Percentiles rank a stretch among this genome's conserved stretches.
These are phyloP conservation scores for Sporothrix brasiliensis DNA, from an alignment of 2,329 filamentous ascomycete genomes.

Conservation along the genomic window DNA sequence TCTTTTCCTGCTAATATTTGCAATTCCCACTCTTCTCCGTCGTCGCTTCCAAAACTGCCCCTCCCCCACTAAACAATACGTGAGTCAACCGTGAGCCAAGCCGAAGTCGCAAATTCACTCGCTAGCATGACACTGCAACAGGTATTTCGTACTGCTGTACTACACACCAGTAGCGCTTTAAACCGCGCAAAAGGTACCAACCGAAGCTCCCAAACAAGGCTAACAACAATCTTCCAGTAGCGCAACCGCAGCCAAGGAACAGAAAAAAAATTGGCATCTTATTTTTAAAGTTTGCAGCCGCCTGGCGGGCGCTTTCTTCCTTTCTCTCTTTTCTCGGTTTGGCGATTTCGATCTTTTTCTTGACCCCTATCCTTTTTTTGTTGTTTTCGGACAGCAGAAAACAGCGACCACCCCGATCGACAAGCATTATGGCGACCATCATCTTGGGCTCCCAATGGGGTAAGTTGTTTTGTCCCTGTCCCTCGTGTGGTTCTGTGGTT, in stretches of 20 bases:
- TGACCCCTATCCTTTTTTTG: conserved; percentile 24
- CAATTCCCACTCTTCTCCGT: background rate
- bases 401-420: background rate
- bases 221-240: background rate
- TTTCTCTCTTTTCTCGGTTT: conserved; percentile 24
- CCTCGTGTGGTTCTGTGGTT: conserved; percentile 17
- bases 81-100: background rate
- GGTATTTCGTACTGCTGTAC: too few relatives aligned
- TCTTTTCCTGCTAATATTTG: background rate
- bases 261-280: conserved; percentile 17
- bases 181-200: too few relatives aligned
- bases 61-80: conserved; percentile 13
- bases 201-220: background rate
- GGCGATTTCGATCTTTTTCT: conserved; percentile 30
- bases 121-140: too few relatives aligned
- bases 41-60: conserved; percentile 1
- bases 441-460: conserved; percentile 65
- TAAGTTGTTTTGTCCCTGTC: conserved; percentile 42
- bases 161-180: too few relatives aligned
- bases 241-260: background rate
- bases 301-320: background rate
- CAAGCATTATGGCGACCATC: conserved; percentile 54
- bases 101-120: too few relatives aligned
- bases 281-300: background rate
- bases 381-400: conserved; percentile 1